Evolutionary conservation across 352 stramenopile genomes (phyloP).

Genomic region (Hyaloperonospora brassicae): DNA sequence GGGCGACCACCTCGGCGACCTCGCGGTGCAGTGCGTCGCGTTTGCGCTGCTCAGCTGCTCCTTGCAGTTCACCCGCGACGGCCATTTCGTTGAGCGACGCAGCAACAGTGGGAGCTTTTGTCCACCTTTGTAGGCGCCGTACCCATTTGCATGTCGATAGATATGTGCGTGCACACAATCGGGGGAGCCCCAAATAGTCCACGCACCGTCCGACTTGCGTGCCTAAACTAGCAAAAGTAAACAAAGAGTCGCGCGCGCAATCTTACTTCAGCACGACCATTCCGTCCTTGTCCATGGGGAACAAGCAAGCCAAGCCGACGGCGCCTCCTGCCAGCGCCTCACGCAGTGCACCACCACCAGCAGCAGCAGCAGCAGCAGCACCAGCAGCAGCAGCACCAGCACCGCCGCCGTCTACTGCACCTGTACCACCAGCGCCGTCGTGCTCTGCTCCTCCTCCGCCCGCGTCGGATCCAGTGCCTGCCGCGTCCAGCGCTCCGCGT

Average conservation of each 20-base stretch:
- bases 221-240: too few relatives aligned
- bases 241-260: too few relatives aligned
- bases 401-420: not conserved
- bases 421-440: constrained; percentile 5
- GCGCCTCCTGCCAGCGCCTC: constrained; percentile 18
- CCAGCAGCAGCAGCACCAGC: constrained; percentile 4
- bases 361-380: not conserved
- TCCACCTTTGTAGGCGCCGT: too few relatives aligned
- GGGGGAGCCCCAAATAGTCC: too few relatives aligned
- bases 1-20: constrained; percentile 50
- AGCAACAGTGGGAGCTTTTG: too few relatives aligned
- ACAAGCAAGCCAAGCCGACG: constrained; percentile 71
- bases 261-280: too few relatives aligned
- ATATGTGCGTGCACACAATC: too few relatives aligned
- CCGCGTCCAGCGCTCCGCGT: constrained; percentile 6
- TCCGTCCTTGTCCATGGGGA: constrained; percentile 43
- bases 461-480: not conserved
- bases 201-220: too few relatives aligned
- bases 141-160: too few relatives aligned
- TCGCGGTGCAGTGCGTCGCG: constrained; percentile 29
- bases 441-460: not conserved
- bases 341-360: constrained; percentile 11
- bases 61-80: constrained; percentile 14
- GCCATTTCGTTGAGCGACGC: too few relatives aligned
- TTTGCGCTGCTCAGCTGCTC: constrained; percentile 27